Conservation (phyloP, 164 flowering plant species). For the Chloranthus sessilifolius region DNA sequence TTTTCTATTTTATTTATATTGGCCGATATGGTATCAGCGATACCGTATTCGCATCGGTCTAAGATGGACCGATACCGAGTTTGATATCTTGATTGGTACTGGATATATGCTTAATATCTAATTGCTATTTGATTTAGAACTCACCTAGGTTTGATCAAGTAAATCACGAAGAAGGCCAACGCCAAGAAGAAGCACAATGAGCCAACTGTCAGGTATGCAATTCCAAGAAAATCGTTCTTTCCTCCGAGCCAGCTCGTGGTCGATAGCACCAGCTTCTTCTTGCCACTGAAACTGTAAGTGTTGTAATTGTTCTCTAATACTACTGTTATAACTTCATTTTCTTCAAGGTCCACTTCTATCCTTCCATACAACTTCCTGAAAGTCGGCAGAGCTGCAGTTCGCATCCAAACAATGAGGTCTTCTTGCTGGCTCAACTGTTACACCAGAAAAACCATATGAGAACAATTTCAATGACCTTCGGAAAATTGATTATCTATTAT, state of each 20-base stretch:
- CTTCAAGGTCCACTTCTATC: constrained; percentile 67
- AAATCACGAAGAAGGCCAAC: constrained; percentile 52
- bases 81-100: no score
- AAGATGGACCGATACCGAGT: no score
- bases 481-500: no score
- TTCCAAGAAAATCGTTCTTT: constrained; percentile 86
- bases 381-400: constrained; percentile 95
- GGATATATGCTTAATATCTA: no score
- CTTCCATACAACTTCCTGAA: constrained; percentile 87
- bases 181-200: constrained; percentile 80
- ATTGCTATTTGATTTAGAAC: no score
- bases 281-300: constrained; percentile 80
- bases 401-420: constrained; percentile 95
- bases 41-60: no score
- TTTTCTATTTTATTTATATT: no score
- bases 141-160: constrained; percentile 85
- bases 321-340: constrained; percentile 38
- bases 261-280: constrained; percentile 87
- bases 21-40: no score
- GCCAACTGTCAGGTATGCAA: constrained; percentile 83
- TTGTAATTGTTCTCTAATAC: constrained; percentile 58
- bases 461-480: no score
- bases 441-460: constrained; percentile 16
- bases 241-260: constrained; percentile 97
- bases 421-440: no score